phyloP scores from a whole-genome alignment of 805 yeast genomes.

The Schizosaccharomyces japonicus region DNA sequence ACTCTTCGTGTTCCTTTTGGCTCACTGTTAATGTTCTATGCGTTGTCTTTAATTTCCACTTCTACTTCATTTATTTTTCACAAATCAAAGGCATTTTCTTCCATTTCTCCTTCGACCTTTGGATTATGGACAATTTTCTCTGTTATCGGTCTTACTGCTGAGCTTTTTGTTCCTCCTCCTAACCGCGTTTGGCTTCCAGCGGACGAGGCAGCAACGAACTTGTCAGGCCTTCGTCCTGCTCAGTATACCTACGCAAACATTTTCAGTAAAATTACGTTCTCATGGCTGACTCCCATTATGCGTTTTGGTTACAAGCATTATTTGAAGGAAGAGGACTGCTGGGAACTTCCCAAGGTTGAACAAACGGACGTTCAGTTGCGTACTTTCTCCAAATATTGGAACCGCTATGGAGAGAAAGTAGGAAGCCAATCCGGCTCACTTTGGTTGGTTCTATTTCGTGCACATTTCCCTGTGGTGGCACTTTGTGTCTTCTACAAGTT shows the following conservation, averaged over 20 bases:
- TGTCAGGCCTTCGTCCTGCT: neutral
- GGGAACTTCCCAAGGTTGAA: conserved; percentile 47
- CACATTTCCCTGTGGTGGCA: conserved; percentile 53
- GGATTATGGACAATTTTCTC: neutral
- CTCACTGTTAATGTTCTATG: neutral
- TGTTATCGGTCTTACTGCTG: neutral
- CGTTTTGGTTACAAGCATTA: conserved; percentile 43
- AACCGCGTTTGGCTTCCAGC: conserved; percentile 1
- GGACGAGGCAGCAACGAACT: neutral
- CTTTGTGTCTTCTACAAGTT: conserved; percentile 52
- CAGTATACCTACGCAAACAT: conserved; percentile 27
- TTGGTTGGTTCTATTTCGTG: conserved; percentile 32
- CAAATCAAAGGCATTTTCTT: neutral
- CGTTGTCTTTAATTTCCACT: neutral
- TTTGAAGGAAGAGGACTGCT: conserved; percentile 36
- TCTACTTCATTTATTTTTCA: neutral
- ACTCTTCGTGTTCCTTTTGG: neutral
- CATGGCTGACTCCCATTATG: conserved; percentile 82
- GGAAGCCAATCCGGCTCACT: conserved; percentile 25
- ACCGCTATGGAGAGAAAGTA: conserved; percentile 21
- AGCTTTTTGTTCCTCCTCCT: neutral
- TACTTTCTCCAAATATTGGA: conserved; percentile 39
- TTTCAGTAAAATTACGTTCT: conserved; percentile 52
- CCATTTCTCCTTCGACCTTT: too few relatives aligned
- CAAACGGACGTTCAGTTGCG: conserved; percentile 30